These are phyloP conservation scores for Cyclostephanos invisitatus DNA, from an alignment of 108 stramenopile species.

Conservation along the genomic window DNA sequence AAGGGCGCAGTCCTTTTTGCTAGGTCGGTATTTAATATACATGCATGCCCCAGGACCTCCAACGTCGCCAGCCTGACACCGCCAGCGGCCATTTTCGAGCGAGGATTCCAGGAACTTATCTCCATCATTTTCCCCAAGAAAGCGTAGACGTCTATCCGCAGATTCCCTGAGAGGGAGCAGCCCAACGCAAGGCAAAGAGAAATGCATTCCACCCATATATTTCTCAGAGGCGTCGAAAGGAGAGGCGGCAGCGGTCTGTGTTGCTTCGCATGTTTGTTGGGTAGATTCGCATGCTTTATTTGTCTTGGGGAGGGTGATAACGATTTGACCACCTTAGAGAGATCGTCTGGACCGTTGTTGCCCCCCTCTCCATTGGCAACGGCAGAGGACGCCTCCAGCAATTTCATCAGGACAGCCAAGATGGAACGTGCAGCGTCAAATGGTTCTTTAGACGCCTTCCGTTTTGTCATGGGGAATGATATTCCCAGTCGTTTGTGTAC, in stretches of 20 bases:
- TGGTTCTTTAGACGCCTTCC: conserved; percentile 28
- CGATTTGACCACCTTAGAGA: conserved; percentile 7
- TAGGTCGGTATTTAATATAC: conserved; percentile 53
- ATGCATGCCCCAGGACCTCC: conserved; percentile 57
- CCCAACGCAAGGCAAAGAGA: conserved; percentile 73
- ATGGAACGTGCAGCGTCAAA: conserved; percentile 77
- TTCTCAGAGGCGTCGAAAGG: conserved; percentile 69
- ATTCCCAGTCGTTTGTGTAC: conserved; percentile 21
- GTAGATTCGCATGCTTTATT: background rate
- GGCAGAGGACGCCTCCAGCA: conserved; percentile 70
- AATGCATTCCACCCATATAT: conserved; percentile 80
- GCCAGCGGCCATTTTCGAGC: conserved; percentile 68
- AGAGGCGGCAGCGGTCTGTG: conserved; percentile 63
- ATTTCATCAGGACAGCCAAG: conserved; percentile 79
- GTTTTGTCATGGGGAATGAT: conserved; percentile 13
- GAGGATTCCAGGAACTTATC: conserved; percentile 70
- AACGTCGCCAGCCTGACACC: conserved; percentile 78
- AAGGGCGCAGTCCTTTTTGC: conserved; percentile 61
- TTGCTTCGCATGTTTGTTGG: conserved; percentile 33
- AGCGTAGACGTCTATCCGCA: conserved; percentile 61
- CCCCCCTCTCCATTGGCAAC: conserved; percentile 28
- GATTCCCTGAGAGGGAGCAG: conserved; percentile 63
- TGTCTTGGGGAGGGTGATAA: conserved; percentile 16
- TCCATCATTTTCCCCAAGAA: conserved; percentile 77
- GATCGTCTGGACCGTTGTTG: conserved; percentile 4